Conservation (phyloP, 1,139 yeast genomes). For the Saccharomyces hybrid region DNA sequence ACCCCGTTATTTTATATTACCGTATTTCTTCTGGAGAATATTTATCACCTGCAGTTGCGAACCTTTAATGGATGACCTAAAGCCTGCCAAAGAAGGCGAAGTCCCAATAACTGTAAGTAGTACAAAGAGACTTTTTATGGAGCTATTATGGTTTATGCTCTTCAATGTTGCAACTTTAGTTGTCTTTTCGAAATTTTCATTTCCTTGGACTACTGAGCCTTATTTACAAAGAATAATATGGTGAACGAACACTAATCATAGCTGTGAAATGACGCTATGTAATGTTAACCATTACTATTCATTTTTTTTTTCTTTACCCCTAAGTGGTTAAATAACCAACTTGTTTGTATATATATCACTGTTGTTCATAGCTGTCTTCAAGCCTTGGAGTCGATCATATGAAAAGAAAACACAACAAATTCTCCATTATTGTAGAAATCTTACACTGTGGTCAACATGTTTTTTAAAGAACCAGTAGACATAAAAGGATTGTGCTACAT, state of each 20-base stretch:
- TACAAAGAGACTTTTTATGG: conserved; percentile 41
- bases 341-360: background rate
- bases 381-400: background rate
- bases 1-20: conserved; percentile 84
- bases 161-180: conserved; percentile 48
- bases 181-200: conserved; percentile 56
- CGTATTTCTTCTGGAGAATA: conserved; percentile 68
- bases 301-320: background rate
- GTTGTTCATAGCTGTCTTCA: background rate
- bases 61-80: conserved; percentile 26
- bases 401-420: background rate
- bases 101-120: conserved; percentile 21
- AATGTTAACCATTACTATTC: background rate
- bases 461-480: background rate
- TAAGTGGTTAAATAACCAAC: background rate
- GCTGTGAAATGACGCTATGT: background rate
- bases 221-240: conserved; percentile 76
- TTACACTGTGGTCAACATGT: no score
- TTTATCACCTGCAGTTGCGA: conserved; percentile 41
- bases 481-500: background rate
- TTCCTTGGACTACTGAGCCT: conserved; percentile 60
- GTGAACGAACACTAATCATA: conserved; percentile 36
- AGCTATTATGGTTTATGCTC: conserved; percentile 51
- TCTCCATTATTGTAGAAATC: no score
- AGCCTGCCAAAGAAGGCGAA: conserved; percentile 14